Evolutionary conservation across 352 stramenopile genomes (phyloP).

Genomic region (Pythium brassicae): DNA sequence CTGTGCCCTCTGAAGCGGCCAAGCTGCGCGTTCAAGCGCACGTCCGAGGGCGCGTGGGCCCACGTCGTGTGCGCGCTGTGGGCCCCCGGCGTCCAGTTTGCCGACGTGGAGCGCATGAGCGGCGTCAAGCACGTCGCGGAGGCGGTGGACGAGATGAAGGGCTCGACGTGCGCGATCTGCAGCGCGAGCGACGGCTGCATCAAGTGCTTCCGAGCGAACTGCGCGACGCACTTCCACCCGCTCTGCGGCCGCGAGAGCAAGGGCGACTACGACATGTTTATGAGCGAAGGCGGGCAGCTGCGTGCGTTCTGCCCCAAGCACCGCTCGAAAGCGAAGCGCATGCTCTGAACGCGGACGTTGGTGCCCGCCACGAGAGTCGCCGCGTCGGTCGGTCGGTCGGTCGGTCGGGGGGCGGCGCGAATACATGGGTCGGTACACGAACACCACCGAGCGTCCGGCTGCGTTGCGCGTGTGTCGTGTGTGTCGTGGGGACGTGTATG

Average conservation of each 20-base stretch:
- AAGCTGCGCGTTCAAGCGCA: slow-evolving; percentile 83
- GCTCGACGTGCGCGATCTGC: slow-evolving; percentile 57
- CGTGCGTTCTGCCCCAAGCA: slow-evolving; percentile 80
- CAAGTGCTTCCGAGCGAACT: slow-evolving; percentile 76
- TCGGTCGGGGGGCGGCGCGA: too few relatives aligned
- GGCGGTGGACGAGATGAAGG: slow-evolving; percentile 64
- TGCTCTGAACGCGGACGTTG: slow-evolving; percentile 3
- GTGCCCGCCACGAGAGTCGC: too few relatives aligned
- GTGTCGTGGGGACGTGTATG: neutral
- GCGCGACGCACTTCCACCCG: slow-evolving; percentile 72
- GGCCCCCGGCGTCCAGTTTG: slow-evolving; percentile 82
- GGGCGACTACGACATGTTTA: slow-evolving; percentile 86
- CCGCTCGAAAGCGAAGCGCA: slow-evolving; percentile 39
- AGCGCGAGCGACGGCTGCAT: slow-evolving; percentile 70
- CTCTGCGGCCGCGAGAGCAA: slow-evolving; percentile 79
- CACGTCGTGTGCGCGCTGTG: slow-evolving; percentile 87
- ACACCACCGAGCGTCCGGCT: neutral
- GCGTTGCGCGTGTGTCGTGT: neutral
- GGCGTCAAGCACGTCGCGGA: slow-evolving; percentile 70
- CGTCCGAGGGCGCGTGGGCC: slow-evolving; percentile 68
- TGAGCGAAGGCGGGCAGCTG: slow-evolving; percentile 83
- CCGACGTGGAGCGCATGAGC: slow-evolving; percentile 80
- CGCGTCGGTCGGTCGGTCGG: neutral
- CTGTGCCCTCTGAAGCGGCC: slow-evolving; percentile 68
- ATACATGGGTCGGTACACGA: too few relatives aligned